Evolutionary conservation across 1,139 yeast genomes (phyloP).

Genomic region (Sugiyamaella xylanicola): DNA sequence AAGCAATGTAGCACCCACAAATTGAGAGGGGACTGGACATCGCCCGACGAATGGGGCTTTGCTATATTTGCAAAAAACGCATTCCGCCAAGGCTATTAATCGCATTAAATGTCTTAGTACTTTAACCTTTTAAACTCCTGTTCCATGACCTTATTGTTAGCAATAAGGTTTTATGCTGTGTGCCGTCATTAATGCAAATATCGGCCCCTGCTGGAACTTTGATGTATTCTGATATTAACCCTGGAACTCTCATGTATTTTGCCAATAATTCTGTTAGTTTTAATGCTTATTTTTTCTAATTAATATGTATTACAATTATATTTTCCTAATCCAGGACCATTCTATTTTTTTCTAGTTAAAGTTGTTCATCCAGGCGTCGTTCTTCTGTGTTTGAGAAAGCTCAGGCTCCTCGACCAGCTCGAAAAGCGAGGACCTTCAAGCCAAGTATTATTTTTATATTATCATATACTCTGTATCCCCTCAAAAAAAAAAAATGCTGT

Average conservation of each 20-base stretch:
- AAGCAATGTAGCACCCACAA: too few relatives aligned
- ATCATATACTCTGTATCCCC: too few relatives aligned
- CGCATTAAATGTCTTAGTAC: neutral
- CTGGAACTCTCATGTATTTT: neutral
- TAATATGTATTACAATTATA: neutral
- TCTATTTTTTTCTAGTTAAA: neutral
- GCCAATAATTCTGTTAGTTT: neutral
- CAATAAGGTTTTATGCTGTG: neutral
- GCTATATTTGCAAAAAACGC: too few relatives aligned
- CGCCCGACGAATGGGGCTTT: too few relatives aligned
- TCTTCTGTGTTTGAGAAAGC: too few relatives aligned
- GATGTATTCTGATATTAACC: neutral
- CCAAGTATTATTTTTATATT: too few relatives aligned
- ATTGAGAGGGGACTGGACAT: too few relatives aligned
- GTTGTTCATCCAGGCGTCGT: too few relatives aligned
- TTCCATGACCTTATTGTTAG: neutral
- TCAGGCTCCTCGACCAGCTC: too few relatives aligned
- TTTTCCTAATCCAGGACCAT: neutral
- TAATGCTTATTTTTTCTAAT: neutral
- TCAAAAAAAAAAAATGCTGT: too few relatives aligned
- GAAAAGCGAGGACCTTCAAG: too few relatives aligned
- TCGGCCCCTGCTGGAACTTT: neutral
- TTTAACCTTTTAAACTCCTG: neutral
- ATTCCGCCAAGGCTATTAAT: too few relatives aligned
- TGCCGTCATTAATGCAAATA: neutral